Evolutionary conservation across 805 yeast species (phyloP), one percentile per base, ranked within the genome.

Genomic region (Wickerhamiella cacticola): DNA sequence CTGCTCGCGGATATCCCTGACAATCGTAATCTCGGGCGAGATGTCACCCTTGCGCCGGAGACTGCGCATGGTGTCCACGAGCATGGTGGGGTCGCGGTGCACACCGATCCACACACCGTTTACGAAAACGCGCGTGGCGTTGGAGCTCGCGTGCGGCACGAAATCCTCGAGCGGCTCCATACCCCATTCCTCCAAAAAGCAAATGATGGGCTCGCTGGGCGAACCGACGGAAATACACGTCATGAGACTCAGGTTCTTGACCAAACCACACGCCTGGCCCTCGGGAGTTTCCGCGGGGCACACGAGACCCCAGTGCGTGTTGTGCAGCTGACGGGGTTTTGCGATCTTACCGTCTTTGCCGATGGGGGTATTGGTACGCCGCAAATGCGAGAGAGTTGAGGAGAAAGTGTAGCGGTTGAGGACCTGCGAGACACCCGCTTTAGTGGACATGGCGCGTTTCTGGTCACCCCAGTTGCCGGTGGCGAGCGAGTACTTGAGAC

Each of bases 391-490:
- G 61, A 92, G 72, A 1, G 99, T 92, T n/a, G 98, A 92, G 1
- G 97, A 86, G 66, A 92, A 92, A 5, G 99, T 92, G 69, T 92
- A 92, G 70, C 99, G 79, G 67, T 92, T 92, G 67, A 92, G 75
- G 56, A 92, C 98, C 72, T 92, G 98, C 23, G 97, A 89, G 41
- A 94, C 99, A 76, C 99, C 99, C 5, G 98, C 99, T 66, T 95
- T 81, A 16, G 96, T 80, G 52, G 92, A 80, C 98, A 92, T 92
- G 12, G 97, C 96, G 67, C 92, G 92, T 80, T 88, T 89, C 66
- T 92, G 99, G 68, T 92, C 99, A 71, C 99, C 98, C 99, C 99
- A 92, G 71, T 92, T 92, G 74, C 99, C 99, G 13, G 99, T 92
- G 48, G 99, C 99, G 61, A 92, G 74, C 34, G 98, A 92, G 68